Percentiles rank a stretch among this genome's conserved stretches.
phyloP scores from a whole-genome alignment of 345 rosid genomes.

The Zanthoxylum bungeanum region DNA sequence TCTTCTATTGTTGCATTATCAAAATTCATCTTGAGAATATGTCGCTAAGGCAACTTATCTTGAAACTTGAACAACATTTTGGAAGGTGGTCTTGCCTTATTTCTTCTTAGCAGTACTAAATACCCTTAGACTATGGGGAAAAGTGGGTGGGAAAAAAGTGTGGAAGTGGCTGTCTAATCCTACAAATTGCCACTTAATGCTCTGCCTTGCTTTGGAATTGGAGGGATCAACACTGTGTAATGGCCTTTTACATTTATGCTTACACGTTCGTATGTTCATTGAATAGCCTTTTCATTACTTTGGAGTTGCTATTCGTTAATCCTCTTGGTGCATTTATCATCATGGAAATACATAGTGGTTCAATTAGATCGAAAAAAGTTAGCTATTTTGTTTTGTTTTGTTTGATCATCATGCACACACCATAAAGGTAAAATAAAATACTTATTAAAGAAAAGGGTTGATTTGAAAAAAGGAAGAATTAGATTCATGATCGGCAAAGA shows the following conservation, averaged over 20 bases:
- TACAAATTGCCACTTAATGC: background rate
- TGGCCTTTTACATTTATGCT: background rate
- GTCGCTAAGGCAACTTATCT: too few species aligned
- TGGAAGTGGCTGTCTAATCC: background rate
- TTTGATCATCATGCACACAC: background rate
- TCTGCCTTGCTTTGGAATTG: background rate
- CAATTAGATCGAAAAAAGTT: background rate
- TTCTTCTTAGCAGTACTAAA: background rate
- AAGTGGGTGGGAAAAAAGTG: background rate
- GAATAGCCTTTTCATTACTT: background rate
- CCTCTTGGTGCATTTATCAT: background rate
- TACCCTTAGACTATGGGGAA: background rate
- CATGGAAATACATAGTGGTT: background rate
- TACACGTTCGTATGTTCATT: background rate
- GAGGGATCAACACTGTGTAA: background rate
- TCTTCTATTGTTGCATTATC: too few species aligned
- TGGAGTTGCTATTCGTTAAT: background rate
- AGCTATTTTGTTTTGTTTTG: background rate
- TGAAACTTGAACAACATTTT: background rate
- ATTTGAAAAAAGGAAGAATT: background rate
- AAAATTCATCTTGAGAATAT: too few species aligned
- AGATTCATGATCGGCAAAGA: conserved; percentile 10
- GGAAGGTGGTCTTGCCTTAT: background rate
- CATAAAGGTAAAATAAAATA: background rate
- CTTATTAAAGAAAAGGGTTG: background rate